Conservation (phyloP, 164 flowering plant species). For the Annona cherimola region DNA sequence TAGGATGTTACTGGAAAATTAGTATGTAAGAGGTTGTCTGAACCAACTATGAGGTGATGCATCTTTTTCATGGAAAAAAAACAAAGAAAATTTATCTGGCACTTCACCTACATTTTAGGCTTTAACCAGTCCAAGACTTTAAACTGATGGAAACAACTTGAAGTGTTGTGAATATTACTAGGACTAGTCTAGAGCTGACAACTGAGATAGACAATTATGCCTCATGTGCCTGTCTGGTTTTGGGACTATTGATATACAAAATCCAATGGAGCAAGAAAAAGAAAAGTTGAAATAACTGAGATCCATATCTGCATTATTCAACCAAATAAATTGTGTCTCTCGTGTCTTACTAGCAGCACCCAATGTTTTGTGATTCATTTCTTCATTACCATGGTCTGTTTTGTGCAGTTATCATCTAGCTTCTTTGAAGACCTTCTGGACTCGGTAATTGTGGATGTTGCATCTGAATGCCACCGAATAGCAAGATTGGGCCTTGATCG, state of each 20-base stretch:
- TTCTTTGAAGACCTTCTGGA: constrained; percentile 67
- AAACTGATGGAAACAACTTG: too few relatives aligned
- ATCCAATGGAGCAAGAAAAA: neutral
- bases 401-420: constrained; percentile 63
- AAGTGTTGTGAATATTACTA: too few relatives aligned
- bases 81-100: too few relatives aligned
- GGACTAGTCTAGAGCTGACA: too few relatives aligned
- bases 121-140: too few relatives aligned
- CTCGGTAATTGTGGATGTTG: constrained; percentile 81
- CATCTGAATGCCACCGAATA: constrained; percentile 93
- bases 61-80: too few relatives aligned
- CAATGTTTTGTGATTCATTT: neutral
- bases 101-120: too few relatives aligned
- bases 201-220: too few relatives aligned
- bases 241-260: neutral
- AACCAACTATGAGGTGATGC: too few relatives aligned
- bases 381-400: constrained; percentile 11
- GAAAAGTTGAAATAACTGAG: neutral
- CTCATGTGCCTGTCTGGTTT: neutral
- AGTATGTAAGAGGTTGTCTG: too few relatives aligned
- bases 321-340: neutral
- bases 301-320: neutral
- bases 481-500: constrained; percentile 90
- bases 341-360: neutral
- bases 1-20: too few relatives aligned